phyloP scores from a whole-genome alignment of 2,329 filamentous ascomycete genomes.

The Alternaria gaisen region DNA sequence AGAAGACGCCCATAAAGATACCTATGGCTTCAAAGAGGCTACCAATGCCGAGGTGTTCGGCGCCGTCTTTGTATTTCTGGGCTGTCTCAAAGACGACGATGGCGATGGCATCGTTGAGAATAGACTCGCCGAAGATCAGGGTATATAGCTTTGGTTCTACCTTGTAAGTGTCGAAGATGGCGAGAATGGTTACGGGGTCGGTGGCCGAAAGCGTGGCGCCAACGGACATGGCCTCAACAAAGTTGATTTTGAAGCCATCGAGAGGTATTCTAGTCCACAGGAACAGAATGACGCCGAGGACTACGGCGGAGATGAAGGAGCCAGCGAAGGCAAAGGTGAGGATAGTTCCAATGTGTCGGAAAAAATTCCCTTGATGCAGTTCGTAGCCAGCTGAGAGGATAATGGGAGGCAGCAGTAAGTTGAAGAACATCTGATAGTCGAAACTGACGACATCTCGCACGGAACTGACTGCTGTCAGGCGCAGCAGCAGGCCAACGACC shows the following conservation, averaged over 20 bases:
- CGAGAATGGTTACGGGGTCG: conserved; percentile 95
- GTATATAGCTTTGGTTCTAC: conserved; percentile 99
- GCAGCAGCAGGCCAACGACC: conserved; percentile 89
- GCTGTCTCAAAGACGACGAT: conserved; percentile 99
- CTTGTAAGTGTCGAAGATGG: conserved; percentile 99
- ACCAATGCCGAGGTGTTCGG: conserved; percentile 73
- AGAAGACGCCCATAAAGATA: conserved; percentile 95
- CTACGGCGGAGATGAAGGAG: conserved; percentile 96
- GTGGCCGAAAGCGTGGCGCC: conserved; percentile 96
- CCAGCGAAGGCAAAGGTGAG: conserved; percentile 97
- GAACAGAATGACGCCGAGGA: conserved; percentile 87
- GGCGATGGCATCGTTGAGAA: conserved; percentile 96
- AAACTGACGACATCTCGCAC: conserved; percentile 94
- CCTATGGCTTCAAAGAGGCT: conserved; percentile 91
- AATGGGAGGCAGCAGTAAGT: conserved; percentile 96
- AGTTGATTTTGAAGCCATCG: conserved; percentile 84
- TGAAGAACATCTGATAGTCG: conserved; percentile 99
- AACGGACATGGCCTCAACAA: conserved; percentile 95
- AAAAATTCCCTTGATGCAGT: conserved; percentile 98
- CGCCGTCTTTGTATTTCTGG: conserved; percentile 85
- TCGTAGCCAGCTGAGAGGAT: conserved; percentile 98
- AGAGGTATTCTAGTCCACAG: conserved; percentile 88
- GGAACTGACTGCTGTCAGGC: conserved; percentile 80
- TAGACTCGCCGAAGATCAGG: conserved; percentile 97
- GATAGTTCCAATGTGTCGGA: conserved; percentile 96